Base-by-base conservation (phyloP, 1,139 yeast genomes). In the Maudiozyma humilis region DNA sequence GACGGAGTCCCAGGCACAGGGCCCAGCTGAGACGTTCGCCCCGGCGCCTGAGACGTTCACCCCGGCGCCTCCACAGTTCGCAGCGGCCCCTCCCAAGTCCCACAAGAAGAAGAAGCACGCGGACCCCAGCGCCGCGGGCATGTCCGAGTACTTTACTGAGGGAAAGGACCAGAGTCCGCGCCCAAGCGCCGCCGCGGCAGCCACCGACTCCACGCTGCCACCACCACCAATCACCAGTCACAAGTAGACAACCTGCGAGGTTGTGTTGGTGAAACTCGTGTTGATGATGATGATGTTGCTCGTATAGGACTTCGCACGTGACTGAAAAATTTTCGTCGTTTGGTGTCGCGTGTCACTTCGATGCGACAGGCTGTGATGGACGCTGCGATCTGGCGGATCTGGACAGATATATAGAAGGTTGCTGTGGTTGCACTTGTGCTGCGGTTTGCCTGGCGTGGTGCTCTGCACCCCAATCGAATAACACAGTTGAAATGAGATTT, bases 111-210 rank as follows among this genome's bases (percentile, higher is more conserved):
- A 66, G 53, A 62, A 59, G 39, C 46, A 60, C 52, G 51, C 58
- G 50, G 40, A 40, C 43, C 18, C 36, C 3, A 36, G 45, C 13
- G 46, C 51, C 2, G 40, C 50, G 2, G 38, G 52, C 6, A 58
- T 67, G 56, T 44, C 56, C 37, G 68, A 64, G 38, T 68, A 66
- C 46, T 58, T 68, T 42, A 59, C 57, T 33, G 64, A 62, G 42
- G 71, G 70, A 20, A 56, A 65, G 38, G 70, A 64, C 44, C 58
- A 60, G 30, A 46, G 55, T 2, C 45, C 59, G 42, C 59, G 62
- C 44, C 59, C 33, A 15, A 17, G 16, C 10, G 42, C 37, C 14
- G 14, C 48, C 6, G 48, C 49, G 7, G 39, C 51, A 2, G 47
- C 60, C 23, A 63, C 67, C 7, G 10, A 23, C 27, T n/a, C n/a